Conservation (phyloP, 495 filamentous ascomycete species). For the Penicillium manginii region DNA sequence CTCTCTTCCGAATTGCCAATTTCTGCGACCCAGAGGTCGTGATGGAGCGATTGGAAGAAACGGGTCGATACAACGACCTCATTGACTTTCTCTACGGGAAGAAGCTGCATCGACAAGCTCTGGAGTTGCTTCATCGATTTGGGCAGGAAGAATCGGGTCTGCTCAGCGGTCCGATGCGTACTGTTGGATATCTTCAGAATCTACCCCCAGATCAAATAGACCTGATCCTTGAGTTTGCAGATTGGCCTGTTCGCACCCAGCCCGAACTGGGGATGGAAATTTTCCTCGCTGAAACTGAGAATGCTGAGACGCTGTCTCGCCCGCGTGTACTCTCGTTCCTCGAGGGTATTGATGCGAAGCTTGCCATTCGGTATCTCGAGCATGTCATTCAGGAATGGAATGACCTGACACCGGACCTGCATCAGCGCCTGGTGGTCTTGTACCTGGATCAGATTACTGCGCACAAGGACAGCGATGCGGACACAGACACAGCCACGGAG, state of each 20-base stretch:
- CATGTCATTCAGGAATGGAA: slow-evolving; percentile 88
- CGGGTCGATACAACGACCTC: slow-evolving; percentile 86
- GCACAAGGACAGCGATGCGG: slow-evolving; percentile 57
- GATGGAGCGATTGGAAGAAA: slow-evolving; percentile 87
- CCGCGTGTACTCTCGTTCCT: slow-evolving; percentile 76
- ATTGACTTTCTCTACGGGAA: slow-evolving; percentile 98
- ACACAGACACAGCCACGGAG: slow-evolving; percentile 43
- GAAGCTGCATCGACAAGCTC: slow-evolving; percentile 84
- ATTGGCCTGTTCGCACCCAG: slow-evolving; percentile 79
- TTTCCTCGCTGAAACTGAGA: slow-evolving; percentile 92
- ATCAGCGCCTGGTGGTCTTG: slow-evolving; percentile 77
- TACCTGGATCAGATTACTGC: slow-evolving; percentile 64
- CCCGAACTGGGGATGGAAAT: slow-evolving; percentile 89
- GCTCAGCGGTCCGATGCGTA: slow-evolving; percentile 70
- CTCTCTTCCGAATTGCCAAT: slow-evolving; percentile 94
- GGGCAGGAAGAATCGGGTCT: slow-evolving; percentile 67
- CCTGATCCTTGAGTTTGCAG: slow-evolving; percentile 85
- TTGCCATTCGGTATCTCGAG: slow-evolving; percentile 86
- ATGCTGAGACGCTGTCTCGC: slow-evolving; percentile 86
- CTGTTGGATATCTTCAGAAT: slow-evolving; percentile 87
- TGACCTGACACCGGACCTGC: slow-evolving; percentile 82
- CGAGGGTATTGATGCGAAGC: slow-evolving; percentile 61
- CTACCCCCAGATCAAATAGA: slow-evolving; percentile 87
- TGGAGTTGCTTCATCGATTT: slow-evolving; percentile 82
- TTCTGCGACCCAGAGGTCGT: slow-evolving; percentile 97